These are phyloP conservation scores for Jimgerdemannia lactiflua DNA, from an alignment of 192 early-diverging fungal species.

Conservation along the genomic window DNA sequence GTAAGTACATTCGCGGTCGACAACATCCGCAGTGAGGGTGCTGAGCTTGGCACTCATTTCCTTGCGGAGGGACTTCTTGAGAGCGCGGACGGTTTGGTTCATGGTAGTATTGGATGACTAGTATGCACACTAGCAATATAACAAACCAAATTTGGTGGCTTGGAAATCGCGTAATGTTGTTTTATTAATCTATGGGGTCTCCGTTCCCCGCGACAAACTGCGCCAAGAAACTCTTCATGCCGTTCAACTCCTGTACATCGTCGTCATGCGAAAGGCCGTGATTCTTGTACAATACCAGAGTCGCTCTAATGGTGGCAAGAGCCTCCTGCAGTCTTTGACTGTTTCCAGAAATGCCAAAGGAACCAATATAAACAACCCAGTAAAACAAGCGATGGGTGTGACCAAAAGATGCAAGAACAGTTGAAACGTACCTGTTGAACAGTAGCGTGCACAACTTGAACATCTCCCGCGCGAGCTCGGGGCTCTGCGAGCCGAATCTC, in stretches of 20 bases:
- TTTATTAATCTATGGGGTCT: too few relatives aligned
- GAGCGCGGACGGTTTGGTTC: neutral
- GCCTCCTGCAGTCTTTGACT: slow-evolving; percentile 7
- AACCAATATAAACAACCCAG: neutral
- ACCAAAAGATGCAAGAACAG: neutral
- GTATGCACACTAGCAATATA: too few relatives aligned
- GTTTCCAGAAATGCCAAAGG: neutral
- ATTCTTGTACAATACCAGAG: slow-evolving; percentile 7
- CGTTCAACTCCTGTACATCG: slow-evolving; percentile 10
- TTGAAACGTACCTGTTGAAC: slow-evolving; percentile 11
- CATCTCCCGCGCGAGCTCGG: slow-evolving; percentile 21
- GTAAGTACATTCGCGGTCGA: neutral
- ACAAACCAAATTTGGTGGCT: too few relatives aligned
- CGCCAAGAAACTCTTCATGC: slow-evolving; percentile 13
- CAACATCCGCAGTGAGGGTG: neutral
- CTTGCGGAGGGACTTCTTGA: neutral
- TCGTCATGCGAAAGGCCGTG: slow-evolving; percentile 7
- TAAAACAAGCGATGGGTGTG: neutral
- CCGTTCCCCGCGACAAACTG: too few relatives aligned
- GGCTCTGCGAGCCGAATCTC: slow-evolving; percentile 9
- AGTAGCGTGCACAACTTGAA: slow-evolving; percentile 18
- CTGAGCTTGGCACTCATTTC: neutral
- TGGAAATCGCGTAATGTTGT: too few relatives aligned
- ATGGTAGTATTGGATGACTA: neutral
- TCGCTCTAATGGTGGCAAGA: slow-evolving; percentile 7